Evolutionary conservation across 2,329 filamentous ascomycete species (phyloP).

Genomic region (Botryotinia globosa): DNA sequence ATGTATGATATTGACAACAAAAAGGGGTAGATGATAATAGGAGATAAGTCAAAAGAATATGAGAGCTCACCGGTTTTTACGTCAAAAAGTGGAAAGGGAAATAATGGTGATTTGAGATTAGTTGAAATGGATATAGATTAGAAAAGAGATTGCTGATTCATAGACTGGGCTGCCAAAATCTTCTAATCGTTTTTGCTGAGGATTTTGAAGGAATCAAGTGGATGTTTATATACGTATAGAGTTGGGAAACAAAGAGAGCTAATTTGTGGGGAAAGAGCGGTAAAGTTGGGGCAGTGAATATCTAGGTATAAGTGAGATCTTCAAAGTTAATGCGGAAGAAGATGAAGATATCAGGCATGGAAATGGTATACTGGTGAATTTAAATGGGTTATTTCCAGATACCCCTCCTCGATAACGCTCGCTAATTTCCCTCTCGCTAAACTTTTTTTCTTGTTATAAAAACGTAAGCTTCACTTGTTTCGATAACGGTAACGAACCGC

Average conservation of each 20-base stretch:
- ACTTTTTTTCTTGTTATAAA: fast-evolving
- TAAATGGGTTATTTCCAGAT: too few relatives aligned
- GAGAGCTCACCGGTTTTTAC: too few relatives aligned
- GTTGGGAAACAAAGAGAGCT: fast-evolving
- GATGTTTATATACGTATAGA: background rate
- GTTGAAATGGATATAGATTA: too few relatives aligned
- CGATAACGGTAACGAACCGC: background rate
- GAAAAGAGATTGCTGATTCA: background rate
- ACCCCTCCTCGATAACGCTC: background rate
- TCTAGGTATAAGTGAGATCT: fast-evolving
- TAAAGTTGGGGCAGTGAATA: background rate
- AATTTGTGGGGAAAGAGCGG: too few relatives aligned
- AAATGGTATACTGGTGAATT: too few relatives aligned
- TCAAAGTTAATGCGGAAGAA: background rate
- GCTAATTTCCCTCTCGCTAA: background rate
- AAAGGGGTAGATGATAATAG: too few relatives aligned
- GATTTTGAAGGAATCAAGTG: background rate
- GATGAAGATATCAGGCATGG: too few relatives aligned
- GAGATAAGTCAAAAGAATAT: too few relatives aligned
- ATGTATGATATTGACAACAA: too few relatives aligned
- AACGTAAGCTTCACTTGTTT: background rate
- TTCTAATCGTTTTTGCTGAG: background rate
- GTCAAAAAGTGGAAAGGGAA: too few relatives aligned
- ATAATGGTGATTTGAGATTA: too few relatives aligned
- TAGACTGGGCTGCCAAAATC: background rate